phyloP scores from a whole-genome alignment of 108 stramenopile species.

The Skeletonema marinoi region DNA sequence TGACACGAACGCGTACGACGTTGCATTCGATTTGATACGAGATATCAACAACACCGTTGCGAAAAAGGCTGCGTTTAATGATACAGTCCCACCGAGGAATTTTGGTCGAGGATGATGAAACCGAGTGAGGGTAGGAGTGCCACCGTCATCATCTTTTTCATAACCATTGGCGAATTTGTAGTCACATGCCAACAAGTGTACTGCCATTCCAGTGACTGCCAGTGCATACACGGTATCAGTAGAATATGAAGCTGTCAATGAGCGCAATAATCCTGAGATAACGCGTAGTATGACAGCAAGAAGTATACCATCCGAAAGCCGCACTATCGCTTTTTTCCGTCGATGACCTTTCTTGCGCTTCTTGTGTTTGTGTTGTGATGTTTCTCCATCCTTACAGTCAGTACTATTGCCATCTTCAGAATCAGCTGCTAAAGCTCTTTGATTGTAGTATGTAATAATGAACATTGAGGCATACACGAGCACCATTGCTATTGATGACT shows the following conservation, averaged over 20 bases:
- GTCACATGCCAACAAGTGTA: slow-evolving; percentile 73
- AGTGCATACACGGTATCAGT: slow-evolving; percentile 76
- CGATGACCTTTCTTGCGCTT: slow-evolving; percentile 12
- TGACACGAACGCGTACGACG: slow-evolving; percentile 57
- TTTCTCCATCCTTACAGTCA: background rate
- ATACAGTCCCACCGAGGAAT: slow-evolving; percentile 74
- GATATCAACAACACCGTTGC: slow-evolving; percentile 71
- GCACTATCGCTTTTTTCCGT: slow-evolving; percentile 16
- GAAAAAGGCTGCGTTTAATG: slow-evolving; percentile 75
- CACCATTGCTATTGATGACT: slow-evolving; percentile 18
- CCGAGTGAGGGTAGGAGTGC: background rate
- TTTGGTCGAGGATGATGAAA: slow-evolving; percentile 49
- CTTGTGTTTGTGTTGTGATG: slow-evolving; percentile 19
- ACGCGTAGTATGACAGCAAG: slow-evolving; percentile 58
- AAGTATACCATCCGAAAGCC: slow-evolving; percentile 57
- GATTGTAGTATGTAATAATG: slow-evolving; percentile 30
- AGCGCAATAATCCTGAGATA: slow-evolving; percentile 55
- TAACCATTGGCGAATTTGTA: slow-evolving; percentile 74
- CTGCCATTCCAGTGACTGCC: slow-evolving; percentile 56
- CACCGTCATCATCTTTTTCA: background rate
- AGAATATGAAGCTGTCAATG: slow-evolving; percentile 79
- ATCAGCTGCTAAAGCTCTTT: background rate
- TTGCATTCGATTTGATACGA: slow-evolving; percentile 51
- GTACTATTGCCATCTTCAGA: slow-evolving; percentile 3
- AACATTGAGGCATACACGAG: slow-evolving; percentile 43